Conservation (phyloP, 108 stramenopile species). For the Fragilaria crotonensis region DNA sequence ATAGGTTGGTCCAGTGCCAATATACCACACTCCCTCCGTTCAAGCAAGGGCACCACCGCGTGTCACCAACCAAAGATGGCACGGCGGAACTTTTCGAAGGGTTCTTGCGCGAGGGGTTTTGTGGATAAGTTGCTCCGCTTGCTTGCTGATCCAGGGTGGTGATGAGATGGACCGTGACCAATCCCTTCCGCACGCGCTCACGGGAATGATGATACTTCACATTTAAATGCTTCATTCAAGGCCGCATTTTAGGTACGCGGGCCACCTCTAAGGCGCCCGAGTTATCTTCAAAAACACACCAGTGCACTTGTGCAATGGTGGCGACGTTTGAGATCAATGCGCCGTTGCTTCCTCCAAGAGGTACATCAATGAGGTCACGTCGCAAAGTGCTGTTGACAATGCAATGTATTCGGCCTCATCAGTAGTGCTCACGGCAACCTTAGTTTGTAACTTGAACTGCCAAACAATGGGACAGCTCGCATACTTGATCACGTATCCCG, state of each 20-base stretch:
- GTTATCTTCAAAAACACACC: constrained; percentile 32
- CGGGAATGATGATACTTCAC: constrained; percentile 10
- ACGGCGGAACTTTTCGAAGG: too few species aligned
- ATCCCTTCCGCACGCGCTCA: neutral
- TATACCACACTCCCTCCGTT: too few species aligned
- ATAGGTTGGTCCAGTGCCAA: too few species aligned
- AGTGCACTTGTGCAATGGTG: constrained; percentile 1
- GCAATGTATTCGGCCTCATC: constrained; percentile 28
- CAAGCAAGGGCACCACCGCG: too few species aligned
- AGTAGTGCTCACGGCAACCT: constrained; percentile 22
- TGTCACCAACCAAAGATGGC: too few species aligned
- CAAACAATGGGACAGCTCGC: constrained; percentile 17
- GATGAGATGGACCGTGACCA: constrained; percentile 24
- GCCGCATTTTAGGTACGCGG: constrained; percentile 2
- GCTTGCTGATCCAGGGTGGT: constrained; percentile 13
- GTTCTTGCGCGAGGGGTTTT: too few species aligned
- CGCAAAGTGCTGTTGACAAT: constrained; percentile 9
- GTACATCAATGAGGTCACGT: constrained; percentile 24
- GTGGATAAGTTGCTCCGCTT: constrained; percentile 17
- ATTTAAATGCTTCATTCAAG: constrained; percentile 13
- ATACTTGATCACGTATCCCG: constrained; percentile 17
- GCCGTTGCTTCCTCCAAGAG: constrained; percentile 14
- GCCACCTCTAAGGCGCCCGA: constrained; percentile 9
- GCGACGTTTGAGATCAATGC: neutral
- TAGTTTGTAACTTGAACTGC: constrained; percentile 16